Percentiles rank a stretch among this genome's conserved stretches.
Conservation (phyloP, 1,139 yeast species). For the Nakaseomyces kungkrabaensis region DNA sequence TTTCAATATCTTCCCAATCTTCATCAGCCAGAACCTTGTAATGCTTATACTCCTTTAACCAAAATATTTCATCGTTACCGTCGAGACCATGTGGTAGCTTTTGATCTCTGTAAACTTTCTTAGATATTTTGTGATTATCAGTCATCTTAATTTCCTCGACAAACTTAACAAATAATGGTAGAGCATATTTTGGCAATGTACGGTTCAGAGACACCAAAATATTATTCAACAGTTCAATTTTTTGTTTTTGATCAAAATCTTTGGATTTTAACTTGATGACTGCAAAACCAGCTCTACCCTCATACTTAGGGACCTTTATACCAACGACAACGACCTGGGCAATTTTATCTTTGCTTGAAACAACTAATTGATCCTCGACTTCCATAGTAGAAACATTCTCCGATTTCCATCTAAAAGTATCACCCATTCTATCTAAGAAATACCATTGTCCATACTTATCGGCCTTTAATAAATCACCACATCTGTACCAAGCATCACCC, state of each 20-base stretch:
- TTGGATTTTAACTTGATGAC: constrained; percentile 49
- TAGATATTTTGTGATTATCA: constrained; percentile 82
- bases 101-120: constrained; percentile 67
- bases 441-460: constrained; percentile 66
- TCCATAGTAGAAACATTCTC: constrained; percentile 93
- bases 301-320: constrained; percentile 75
- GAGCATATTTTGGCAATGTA: constrained; percentile 74
- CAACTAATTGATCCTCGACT: constrained; percentile 65
- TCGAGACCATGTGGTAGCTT: constrained; percentile 61
- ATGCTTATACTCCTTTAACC: constrained; percentile 45
- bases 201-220: constrained; percentile 35
- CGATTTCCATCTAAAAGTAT: constrained; percentile 94
- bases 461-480: constrained; percentile 71
- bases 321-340: constrained; percentile 83
- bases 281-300: constrained; percentile 92
- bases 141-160: constrained; percentile 52
- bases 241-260: constrained; percentile 27
- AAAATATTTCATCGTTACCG: constrained; percentile 55
- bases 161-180: constrained; percentile 75
- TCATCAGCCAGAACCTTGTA: constrained; percentile 51
- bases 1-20: constrained; percentile 46
- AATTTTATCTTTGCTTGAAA: constrained; percentile 34
- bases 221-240: constrained; percentile 27
- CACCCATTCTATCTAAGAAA: constrained; percentile 90
- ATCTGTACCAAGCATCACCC: constrained; percentile 89